These are phyloP conservation scores for Fusarium burgessii DNA, from an alignment of 2,329 filamentous ascomycete species.

Conservation along the genomic window DNA sequence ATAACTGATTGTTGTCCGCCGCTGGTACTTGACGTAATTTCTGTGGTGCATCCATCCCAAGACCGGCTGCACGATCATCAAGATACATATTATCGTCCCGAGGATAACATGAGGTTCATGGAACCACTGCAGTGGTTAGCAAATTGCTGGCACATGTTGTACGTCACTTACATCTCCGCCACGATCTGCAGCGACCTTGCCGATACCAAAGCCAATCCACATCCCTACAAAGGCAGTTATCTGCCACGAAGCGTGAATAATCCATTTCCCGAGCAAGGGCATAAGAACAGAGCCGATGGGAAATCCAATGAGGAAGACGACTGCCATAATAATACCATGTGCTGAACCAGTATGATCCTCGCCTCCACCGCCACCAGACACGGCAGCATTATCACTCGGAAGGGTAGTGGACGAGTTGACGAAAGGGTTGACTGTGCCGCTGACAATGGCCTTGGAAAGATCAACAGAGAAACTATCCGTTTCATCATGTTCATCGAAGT, in stretches of 20 bases:
- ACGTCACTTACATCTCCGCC: neutral
- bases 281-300: neutral
- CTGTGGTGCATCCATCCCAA: slow-evolving; percentile 1
- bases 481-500: neutral
- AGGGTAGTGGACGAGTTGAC: neutral
- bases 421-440: neutral
- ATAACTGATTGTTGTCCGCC: neutral
- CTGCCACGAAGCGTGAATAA: neutral
- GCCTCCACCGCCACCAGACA: neutral
- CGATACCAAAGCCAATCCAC: neutral
- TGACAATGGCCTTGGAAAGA: neutral
- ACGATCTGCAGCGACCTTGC: slow-evolving; percentile 1
- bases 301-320: neutral
- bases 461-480: neutral
- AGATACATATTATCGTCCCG: neutral
- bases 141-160: accelerated
- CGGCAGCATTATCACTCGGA: neutral
- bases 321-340: neutral
- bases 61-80: neutral
- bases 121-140: neutral
- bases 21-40: slow-evolving; percentile 1
- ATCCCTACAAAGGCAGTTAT: neutral
- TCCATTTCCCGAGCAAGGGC: neutral
- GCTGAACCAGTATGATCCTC: neutral
- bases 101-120: neutral